These are phyloP conservation scores for Ceratocystis lukuohia DNA, from an alignment of 2,329 filamentous ascomycete genomes.

Conservation along the genomic window DNA sequence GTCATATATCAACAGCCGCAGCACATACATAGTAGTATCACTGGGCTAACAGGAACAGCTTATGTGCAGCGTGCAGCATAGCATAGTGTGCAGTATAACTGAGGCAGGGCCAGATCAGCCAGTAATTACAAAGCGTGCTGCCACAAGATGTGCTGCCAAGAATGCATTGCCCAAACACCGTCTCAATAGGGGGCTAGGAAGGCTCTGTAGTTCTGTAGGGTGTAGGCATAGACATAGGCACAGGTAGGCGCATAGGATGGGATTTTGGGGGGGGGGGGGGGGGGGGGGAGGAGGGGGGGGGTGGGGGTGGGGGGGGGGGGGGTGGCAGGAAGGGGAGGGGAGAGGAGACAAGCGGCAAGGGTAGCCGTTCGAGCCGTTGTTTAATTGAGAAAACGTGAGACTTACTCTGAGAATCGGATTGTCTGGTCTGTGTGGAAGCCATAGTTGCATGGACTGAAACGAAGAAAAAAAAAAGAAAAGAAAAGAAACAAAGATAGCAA, in stretches of 20 bases:
- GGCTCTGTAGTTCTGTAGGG: conserved; percentile 9
- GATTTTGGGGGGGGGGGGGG: not conserved
- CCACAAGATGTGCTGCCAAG: conserved; percentile 6
- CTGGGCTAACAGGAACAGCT: not conserved
- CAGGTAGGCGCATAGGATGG: not conserved
- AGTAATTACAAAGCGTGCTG: conserved; percentile 9
- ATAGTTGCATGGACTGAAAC: conserved; percentile 8
- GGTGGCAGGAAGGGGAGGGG: not conserved
- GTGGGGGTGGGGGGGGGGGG: not conserved
- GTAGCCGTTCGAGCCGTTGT: conserved; percentile 11
- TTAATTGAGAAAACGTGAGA: conserved; percentile 10
- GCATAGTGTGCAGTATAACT: not conserved
- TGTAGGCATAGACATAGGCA: not conserved
- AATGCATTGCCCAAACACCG: conserved; percentile 5
- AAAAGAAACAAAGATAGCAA: not conserved
- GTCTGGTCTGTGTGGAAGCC: conserved; percentile 11
- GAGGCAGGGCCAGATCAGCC: not conserved
- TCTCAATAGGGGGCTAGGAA: conserved; percentile 8
- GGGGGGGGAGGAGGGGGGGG: not conserved
- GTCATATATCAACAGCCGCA: conserved; percentile 5
- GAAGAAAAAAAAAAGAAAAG: not conserved
- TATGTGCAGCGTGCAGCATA: not conserved
- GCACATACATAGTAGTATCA: not conserved
- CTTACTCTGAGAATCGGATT: conserved; percentile 18
- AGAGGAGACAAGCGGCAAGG: conserved; percentile 14